Base-by-base conservation (phyloP, 2,329 filamentous ascomycete genomes). In the Aschersonia sp. region DNA sequence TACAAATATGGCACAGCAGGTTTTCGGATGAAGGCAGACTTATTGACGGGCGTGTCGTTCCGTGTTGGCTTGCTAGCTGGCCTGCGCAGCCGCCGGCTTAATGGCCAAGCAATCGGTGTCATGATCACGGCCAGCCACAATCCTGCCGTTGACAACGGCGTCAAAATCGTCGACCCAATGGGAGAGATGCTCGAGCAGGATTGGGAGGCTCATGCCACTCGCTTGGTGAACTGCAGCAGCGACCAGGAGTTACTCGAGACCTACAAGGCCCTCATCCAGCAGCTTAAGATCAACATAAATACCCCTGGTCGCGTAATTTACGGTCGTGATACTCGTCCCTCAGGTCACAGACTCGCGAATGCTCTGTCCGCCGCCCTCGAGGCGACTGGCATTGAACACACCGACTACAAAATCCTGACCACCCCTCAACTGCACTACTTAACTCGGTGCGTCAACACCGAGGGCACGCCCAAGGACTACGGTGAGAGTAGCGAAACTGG, bases 351-450 rank as follows among this genome's bases (percentile, higher is more conserved):
- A 50, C 81, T 98, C 30, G 85, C 89, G 31, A 73, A 77, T 40
- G 85, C 89, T 51, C 77, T 97, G 45, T 77, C 82, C 50, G 84
- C 87, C 59, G 87, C 87, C 20, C 73, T 97, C 53, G 80, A 83
- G 51, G 86, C 86, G 46, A 83, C 84, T 44, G 77, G 78, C 48
- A 80, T 84, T 48, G 79, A 87, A 51, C 83, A 79, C 61, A 80
- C 80, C 60, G 91, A 97, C 71, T 91, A 82, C 70, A 92, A 91
- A 67, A 82, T 89, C 62, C 74, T 96, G 59, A 97, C 92, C 9
- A 98, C 92, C 3, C 92, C 92, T n/a, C 92, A 97, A 69, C 77
- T 98, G 50, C 92, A 98, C 71, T 98, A 98, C 68, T 75, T 97
- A 54, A 91, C 91, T 32, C 86, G 92, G 54, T 94, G 89, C 65